Conservation (phyloP, 371 early-diverging fungal species). For the Smittium culicis region DNA sequence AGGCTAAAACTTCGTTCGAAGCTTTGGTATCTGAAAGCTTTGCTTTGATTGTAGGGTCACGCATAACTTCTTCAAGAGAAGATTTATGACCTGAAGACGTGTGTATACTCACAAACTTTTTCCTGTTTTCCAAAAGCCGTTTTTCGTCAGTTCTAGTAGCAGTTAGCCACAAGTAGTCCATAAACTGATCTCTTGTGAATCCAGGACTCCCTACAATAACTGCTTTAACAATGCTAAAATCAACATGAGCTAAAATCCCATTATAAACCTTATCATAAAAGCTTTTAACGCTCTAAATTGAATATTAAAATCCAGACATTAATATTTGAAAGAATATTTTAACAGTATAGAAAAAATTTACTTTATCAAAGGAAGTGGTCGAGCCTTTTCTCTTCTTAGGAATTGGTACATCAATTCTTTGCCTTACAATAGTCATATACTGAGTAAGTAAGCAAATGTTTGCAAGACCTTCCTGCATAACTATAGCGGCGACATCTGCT, state of each 20-base stretch:
- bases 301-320: too few species aligned
- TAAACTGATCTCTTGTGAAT: conserved; percentile 49
- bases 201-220: conserved; percentile 90
- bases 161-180: not conserved
- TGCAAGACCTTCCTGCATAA: conserved; percentile 91
- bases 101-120: conserved; percentile 78
- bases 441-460: conserved; percentile 85
- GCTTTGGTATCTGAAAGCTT: conserved; percentile 86
- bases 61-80: conserved; percentile 81
- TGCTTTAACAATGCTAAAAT: conserved; percentile 81
- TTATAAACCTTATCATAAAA: conserved; percentile 87
- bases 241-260: conserved; percentile 67
- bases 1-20: conserved; percentile 61
- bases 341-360: conserved; percentile 16
- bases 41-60: conserved; percentile 63
- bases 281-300: too few species aligned
- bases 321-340: too few species aligned
- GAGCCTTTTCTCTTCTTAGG: conserved; percentile 87
- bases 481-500: conserved; percentile 89
- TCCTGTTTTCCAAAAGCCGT: conserved; percentile 56
- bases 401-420: conserved; percentile 77
- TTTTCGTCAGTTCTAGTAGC: conserved; percentile 62
- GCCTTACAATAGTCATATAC: conserved; percentile 87
- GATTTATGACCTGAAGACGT: conserved; percentile 92
- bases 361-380: conserved; percentile 77